These are phyloP conservation scores for Coprinopsis cinerea DNA, from an alignment of 768 basidiomycete species.

Conservation along the genomic window DNA sequence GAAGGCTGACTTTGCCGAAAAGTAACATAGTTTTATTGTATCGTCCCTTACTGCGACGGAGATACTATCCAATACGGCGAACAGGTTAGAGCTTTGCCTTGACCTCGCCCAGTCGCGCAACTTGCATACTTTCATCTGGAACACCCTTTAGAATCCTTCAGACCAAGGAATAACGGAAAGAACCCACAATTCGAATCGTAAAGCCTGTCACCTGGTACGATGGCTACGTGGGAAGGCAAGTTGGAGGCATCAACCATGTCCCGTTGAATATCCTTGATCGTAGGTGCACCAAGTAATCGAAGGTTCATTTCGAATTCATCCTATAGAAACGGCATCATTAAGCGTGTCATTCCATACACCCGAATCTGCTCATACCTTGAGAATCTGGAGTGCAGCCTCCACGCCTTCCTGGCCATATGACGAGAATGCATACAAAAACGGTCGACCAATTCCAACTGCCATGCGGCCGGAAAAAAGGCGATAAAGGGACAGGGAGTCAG, in stretches of 20 bases:
- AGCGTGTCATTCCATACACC: too few species aligned
- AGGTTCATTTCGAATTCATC: slow-evolving; percentile 99
- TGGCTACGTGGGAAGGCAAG: slow-evolving; percentile 56
- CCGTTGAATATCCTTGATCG: slow-evolving; percentile 71
- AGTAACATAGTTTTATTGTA: too few species aligned
- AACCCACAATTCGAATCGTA: slow-evolving; percentile 81
- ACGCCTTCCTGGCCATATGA: slow-evolving; percentile 88
- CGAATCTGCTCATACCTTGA: slow-evolving; percentile 47
- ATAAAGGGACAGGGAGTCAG: neutral
- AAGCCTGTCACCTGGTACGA: slow-evolving; percentile 68
- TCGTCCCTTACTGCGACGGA: too few species aligned
- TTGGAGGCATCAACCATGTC: slow-evolving; percentile 87
- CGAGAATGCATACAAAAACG: slow-evolving; percentile 85
- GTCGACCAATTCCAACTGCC: slow-evolving; percentile 83
- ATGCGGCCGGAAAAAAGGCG: too few species aligned
- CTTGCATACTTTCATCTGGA: slow-evolving; percentile 32
- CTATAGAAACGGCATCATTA: slow-evolving; percentile 31
- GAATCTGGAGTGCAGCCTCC: slow-evolving; percentile 72
- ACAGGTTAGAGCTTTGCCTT: slow-evolving; percentile 23
- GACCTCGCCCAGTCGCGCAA: slow-evolving; percentile 23
- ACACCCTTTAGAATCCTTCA: neutral
- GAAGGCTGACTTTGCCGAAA: too few species aligned
- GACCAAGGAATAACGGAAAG: slow-evolving; percentile 40
- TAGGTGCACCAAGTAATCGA: slow-evolving; percentile 82
- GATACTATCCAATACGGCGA: too few species aligned